Base-by-base conservation (phyloP, 78 protist genomes). In the Dictyostelium capitatum region DNA sequence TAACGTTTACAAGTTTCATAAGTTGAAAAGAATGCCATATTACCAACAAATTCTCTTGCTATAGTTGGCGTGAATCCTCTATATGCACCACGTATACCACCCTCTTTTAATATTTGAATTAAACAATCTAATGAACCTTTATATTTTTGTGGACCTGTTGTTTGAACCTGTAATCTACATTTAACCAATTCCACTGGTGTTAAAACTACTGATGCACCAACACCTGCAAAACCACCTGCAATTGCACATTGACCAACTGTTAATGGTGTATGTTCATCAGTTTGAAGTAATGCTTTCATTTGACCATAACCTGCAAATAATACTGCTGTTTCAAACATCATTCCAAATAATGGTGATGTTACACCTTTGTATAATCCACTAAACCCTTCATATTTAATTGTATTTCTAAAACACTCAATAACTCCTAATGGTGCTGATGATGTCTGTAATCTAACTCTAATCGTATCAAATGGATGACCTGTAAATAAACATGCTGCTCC, bases 401-500 rank as follows among this genome's bases (percentile, higher is more conserved):
- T 85, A 57, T 85, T 75, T 53, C 30, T 73, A 12, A 73, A 85
- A 47, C 64, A 43, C 7, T 85, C 78, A 7, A 75, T 85, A 25
- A 85, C 77, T 10, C 92, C 92, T 1, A 85, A 25, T 30, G 82
- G 82, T 77, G 92, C 64, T 37, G 9, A 75, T 10, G 83, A 75
- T 43, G 92, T 85, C 30, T 85, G 92, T 75, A 85, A 47, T 50
- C 92, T 37, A 23, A 85, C 92, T 85, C 92, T 85, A 46, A 85
- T 47, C 11, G 92, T 85, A 77, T 85, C 92, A 47, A 85, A 85
- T 57, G 92, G 92, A 50, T 85, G 92, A 9, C 92, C 92, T 85
- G 92, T 85, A 54, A 85, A 85, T 28, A 85, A 32, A 51, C 92
- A 85, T n/a, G 92, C 92, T 19, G 83, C 92, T 48, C 92, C 92